Conservation (phyloP, 2,329 filamentous ascomycete genomes). For the Diaporthe sp. region DNA sequence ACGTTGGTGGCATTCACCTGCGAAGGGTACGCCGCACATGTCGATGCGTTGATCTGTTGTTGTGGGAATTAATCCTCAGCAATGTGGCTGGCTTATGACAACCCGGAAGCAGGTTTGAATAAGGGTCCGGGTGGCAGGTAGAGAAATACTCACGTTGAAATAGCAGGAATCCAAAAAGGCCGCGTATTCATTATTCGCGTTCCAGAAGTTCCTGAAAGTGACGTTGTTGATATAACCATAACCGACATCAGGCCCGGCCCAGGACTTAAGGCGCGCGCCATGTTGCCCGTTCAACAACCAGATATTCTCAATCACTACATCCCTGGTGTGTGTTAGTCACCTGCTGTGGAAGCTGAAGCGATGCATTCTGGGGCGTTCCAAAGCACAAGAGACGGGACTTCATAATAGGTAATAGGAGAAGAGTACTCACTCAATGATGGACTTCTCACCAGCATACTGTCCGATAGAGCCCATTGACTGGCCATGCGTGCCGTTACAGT, state of each 20-base stretch:
- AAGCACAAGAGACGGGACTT: too few species aligned
- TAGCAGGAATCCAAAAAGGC: constrained; percentile 74
- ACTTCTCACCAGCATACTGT: constrained; percentile 66
- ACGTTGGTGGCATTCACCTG: constrained; percentile 71
- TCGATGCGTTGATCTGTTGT: constrained; percentile 54
- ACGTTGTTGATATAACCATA: constrained; percentile 73
- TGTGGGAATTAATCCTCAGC: neutral
- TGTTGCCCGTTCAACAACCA: constrained; percentile 65
- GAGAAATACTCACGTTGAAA: constrained; percentile 62
- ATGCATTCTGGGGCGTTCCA: too few species aligned
- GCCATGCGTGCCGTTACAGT: constrained; percentile 69
- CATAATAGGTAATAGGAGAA: too few species aligned
- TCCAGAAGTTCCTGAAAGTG: constrained; percentile 71
- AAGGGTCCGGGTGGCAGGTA: neutral
- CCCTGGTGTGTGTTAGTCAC: constrained; percentile 38
- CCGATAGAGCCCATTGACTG: constrained; percentile 71
- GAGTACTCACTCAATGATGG: constrained; percentile 58
- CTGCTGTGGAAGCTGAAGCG: too few species aligned
- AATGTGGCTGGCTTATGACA: neutral
- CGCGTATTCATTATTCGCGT: constrained; percentile 69
- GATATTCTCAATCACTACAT: constrained; percentile 71
- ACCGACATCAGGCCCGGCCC: constrained; percentile 69
- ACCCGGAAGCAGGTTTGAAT: neutral
- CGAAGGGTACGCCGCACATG: constrained; percentile 66
- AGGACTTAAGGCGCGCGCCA: constrained; percentile 71